phyloP scores from a whole-genome alignment of 2,329 filamentous ascomycete genomes.

The Sporothrix protearum region DNA sequence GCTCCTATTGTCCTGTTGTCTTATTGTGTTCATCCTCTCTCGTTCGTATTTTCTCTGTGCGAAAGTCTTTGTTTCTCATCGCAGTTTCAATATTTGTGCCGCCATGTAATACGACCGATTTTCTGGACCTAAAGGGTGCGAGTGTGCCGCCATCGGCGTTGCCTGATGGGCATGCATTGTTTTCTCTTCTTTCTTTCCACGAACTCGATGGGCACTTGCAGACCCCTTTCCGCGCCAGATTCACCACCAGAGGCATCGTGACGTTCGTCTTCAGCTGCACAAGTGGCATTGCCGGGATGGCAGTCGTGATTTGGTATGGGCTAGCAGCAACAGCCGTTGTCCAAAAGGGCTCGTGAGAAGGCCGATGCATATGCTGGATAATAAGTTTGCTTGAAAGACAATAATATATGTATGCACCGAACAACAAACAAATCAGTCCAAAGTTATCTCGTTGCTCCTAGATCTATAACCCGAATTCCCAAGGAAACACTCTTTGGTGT shows the following conservation, averaged over 20 bases:
- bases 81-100: background rate
- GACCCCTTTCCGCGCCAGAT: background rate
- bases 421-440: background rate
- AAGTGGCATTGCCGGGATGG: conserved; percentile 8
- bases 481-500: background rate
- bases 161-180: conserved; percentile 54
- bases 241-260: background rate
- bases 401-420: background rate
- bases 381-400: background rate
- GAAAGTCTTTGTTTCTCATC: background rate
- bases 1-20: background rate
- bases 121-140: conserved; percentile 32
- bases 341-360: background rate
- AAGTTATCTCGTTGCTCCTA: conserved; percentile 21
- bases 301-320: conserved; percentile 6
- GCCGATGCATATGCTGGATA: background rate
- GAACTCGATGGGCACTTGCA: background rate
- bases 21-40: background rate
- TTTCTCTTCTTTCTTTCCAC: conserved; percentile 69
- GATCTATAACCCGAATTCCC: conserved; percentile 21
- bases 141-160: conserved; percentile 24
- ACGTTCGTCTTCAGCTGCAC: background rate
- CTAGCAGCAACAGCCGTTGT: background rate
- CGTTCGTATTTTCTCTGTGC: background rate
- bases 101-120: conserved; percentile 25